Evolutionary conservation across 1,284 basidiomycete genomes (phyloP), one percentile per base, ranked within the genome.

Genomic region (Trichosporon coremiiforme): DNA sequence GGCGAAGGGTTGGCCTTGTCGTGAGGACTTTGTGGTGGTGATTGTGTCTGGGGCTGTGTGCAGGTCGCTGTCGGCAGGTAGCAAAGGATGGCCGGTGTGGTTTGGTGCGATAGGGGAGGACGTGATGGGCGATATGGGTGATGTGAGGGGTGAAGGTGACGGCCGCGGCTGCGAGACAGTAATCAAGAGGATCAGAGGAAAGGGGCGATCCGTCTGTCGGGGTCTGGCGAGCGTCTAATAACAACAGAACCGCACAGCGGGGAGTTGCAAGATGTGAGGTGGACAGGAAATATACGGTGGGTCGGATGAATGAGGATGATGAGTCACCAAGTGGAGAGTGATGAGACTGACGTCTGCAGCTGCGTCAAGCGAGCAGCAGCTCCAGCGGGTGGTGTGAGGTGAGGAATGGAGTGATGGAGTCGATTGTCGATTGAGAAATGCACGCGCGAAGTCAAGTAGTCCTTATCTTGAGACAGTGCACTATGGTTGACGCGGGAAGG

Each of bases 1-100:
- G 57, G 57, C 57, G 57, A 62, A 7, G 31, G 57, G 29, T 62
- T 31, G 29, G 31, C 50, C 50, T 17, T 17, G 50, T 53, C 8
- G 50, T 8, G 57, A 60, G 57, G 57, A 62, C 57, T 62, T 33
- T 62, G 57, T 62, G 57, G 57, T 62, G 57, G 57, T 35, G 33
- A 35, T 35, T 6, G 33, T 62, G 29, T 35, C 57, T 15, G 57
- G 17, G 31, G 31, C 9, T 62, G 31, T 9, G 31, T 12, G 25
- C 9, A 25, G 20, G 50, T 60, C 17, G 41, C 17, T 29, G 25
- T 15, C 55, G 55, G 55, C 55, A 33, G 55, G 17, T 17, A 33
- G 55, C 55, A 60, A 13, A 4, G 35, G 35, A 10, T 36, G 35
- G 35, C 35, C 35, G 35, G 55, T 33, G 55, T 17, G 29, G 12